phyloP scores from a whole-genome alignment of 805 yeast genomes.

The Wickerhamia fluorescens region DNA sequence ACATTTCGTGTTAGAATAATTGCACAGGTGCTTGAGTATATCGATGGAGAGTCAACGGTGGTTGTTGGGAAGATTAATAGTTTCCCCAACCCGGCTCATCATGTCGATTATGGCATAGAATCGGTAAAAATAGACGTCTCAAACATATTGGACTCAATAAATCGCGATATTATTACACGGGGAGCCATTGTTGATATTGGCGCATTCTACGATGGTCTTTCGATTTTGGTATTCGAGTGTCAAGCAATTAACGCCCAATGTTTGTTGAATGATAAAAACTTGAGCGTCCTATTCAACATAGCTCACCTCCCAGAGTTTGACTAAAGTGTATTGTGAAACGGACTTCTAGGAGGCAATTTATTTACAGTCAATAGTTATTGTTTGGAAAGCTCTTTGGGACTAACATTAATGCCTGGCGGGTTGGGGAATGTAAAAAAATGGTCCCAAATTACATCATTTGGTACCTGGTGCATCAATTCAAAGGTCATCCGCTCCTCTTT shows the following conservation, averaged over 20 bases:
- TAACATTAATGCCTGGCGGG: no score
- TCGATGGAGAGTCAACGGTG: conserved; percentile 2
- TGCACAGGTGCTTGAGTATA: conserved; percentile 4
- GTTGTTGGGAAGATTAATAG: no score
- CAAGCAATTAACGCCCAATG: conserved; percentile 9
- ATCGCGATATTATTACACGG: conserved; percentile 2
- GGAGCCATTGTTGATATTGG: conserved; percentile 24
- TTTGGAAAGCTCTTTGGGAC: no score
- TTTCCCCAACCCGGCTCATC: no score
- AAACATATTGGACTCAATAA: conserved; percentile 4
- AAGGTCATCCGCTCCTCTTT: conserved; percentile 50
- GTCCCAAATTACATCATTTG: conserved; percentile 64
- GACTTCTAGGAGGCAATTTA: no score
- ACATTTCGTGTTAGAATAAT: no score
- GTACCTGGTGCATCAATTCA: conserved; percentile 57
- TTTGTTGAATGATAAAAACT: conserved; percentile 6
- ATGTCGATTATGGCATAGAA: no score
- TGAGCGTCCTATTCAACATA: neutral
- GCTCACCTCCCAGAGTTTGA: no score
- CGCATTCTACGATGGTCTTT: conserved; percentile 25
- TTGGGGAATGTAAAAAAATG: conserved; percentile 51
- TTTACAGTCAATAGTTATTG: no score
- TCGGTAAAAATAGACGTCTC: neutral
- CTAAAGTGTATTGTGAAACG: no score
- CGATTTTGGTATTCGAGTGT: conserved; percentile 18